phyloP scores from a whole-genome alignment of 148 eudicot species.

The Salicornia ramosissima region DNA sequence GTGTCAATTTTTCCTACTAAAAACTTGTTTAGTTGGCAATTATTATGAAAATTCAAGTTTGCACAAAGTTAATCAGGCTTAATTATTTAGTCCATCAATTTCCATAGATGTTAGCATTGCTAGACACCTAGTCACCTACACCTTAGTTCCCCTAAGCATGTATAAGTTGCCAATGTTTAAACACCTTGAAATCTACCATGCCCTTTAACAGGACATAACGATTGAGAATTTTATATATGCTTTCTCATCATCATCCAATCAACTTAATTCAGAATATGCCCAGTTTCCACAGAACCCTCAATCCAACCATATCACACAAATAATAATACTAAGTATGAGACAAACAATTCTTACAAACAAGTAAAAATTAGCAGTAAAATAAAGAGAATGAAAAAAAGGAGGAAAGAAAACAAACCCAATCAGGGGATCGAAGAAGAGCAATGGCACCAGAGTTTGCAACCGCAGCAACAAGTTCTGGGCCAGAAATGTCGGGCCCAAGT shows the following conservation, averaged over 20 bases:
- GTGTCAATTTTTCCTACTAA: no score
- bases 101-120: not conserved
- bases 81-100: not conserved
- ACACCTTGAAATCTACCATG: no score
- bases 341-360: not conserved
- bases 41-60: not conserved
- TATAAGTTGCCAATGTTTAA: no score
- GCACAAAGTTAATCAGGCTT: not conserved
- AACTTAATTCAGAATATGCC: not conserved
- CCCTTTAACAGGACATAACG: no score
- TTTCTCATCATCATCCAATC: not conserved
- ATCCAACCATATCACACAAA: not conserved
- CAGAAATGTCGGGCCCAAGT: slow-evolving; percentile 85
- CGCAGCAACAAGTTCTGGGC: slow-evolving; percentile 88
- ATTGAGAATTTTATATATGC: no score
- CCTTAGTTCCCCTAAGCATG: no score
- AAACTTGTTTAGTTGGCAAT: not conserved
- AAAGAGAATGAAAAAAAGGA: not conserved
- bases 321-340: not conserved
- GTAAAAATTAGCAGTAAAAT: not conserved
- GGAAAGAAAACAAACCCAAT: slow-evolving; percentile 47
- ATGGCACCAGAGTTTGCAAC: slow-evolving; percentile 87
- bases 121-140: no score
- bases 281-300: not conserved
- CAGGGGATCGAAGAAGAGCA: slow-evolving; percentile 84